These are phyloP conservation scores for Camelina neglecta DNA, from an alignment of 345 rosid genomes.

Conservation along the genomic window DNA sequence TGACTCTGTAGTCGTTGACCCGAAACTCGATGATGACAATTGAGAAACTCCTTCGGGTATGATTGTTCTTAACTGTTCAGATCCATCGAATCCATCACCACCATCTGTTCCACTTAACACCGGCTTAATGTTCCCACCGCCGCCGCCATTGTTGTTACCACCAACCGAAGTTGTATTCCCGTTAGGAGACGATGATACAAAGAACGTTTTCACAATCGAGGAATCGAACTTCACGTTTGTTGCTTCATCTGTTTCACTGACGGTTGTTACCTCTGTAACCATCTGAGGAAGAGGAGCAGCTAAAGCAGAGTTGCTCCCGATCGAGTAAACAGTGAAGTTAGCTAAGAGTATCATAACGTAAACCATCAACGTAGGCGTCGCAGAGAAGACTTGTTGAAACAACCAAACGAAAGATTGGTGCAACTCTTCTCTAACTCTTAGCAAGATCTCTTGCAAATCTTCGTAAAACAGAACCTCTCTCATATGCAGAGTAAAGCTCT, in stretches of 20 bases:
- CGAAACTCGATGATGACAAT: constrained; percentile 51
- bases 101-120: constrained; percentile 72
- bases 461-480: constrained; percentile 67
- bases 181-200: constrained; percentile 49
- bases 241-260: constrained; percentile 37
- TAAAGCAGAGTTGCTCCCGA: constrained; percentile 58
- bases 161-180: constrained; percentile 56
- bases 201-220: constrained; percentile 54
- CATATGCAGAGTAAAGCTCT: constrained; percentile 76
- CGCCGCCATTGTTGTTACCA: constrained; percentile 76
- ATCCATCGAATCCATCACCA: constrained; percentile 64
- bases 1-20: constrained; percentile 51
- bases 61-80: constrained; percentile 53
- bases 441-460: constrained; percentile 72
- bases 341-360: constrained; percentile 90
- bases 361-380: constrained; percentile 90
- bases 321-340: constrained; percentile 79
- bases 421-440: constrained; percentile 76
- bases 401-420: constrained; percentile 93
- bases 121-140: constrained; percentile 69
- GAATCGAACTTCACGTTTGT: constrained; percentile 53
- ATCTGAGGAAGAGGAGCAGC: constrained; percentile 42
- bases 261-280: constrained; percentile 39
- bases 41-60: constrained; percentile 64
- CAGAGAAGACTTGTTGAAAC: constrained; percentile 90